phyloP scores from a whole-genome alignment of 768 basidiomycete species.

The Tremella fuciformis region DNA sequence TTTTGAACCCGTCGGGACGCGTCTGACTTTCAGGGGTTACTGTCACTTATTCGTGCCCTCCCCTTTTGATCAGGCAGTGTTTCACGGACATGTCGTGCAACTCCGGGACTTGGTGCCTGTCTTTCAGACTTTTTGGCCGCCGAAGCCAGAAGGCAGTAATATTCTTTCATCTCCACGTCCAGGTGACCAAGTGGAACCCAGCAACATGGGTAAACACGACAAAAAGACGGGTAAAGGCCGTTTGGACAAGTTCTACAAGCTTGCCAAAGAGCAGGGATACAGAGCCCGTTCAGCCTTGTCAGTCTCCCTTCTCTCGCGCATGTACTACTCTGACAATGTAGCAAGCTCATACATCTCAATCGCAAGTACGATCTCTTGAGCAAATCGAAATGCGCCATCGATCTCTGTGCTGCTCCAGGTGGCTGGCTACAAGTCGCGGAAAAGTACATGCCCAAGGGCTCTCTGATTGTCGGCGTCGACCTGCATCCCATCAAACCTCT shows the following conservation, averaged over 20 bases:
- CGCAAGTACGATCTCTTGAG: constrained; percentile 94
- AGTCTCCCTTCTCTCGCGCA: constrained; percentile 19
- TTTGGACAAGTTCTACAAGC: constrained; percentile 94
- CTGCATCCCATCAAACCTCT: constrained; percentile 94
- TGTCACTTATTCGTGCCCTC: constrained; percentile 9
- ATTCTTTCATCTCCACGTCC: background rate
- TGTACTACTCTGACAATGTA: constrained; percentile 18
- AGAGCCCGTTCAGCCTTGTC: constrained; percentile 87
- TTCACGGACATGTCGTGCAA: background rate
- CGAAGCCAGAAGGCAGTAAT: background rate
- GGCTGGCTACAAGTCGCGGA: constrained; percentile 98
- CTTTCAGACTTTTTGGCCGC: constrained; percentile 1
- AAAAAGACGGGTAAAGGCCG: constrained; percentile 73
- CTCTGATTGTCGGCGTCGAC: constrained; percentile 91
- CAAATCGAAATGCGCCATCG: constrained; percentile 79
- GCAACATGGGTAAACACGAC: constrained; percentile 52
- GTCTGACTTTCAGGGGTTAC: background rate
- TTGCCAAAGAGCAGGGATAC: constrained; percentile 98
- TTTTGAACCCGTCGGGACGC: constrained; percentile 7
- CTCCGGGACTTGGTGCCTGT: background rate
- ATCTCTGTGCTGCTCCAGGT: constrained; percentile 97
- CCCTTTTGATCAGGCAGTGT: background rate
- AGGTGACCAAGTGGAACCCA: background rate
- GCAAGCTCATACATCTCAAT: constrained; percentile 96
- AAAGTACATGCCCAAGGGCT: constrained; percentile 93